Percentiles rank a stretch among this genome's conserved stretches.
phyloP scores from a whole-genome alignment of 257 asterid genomes.

The Cordia subcordata region DNA sequence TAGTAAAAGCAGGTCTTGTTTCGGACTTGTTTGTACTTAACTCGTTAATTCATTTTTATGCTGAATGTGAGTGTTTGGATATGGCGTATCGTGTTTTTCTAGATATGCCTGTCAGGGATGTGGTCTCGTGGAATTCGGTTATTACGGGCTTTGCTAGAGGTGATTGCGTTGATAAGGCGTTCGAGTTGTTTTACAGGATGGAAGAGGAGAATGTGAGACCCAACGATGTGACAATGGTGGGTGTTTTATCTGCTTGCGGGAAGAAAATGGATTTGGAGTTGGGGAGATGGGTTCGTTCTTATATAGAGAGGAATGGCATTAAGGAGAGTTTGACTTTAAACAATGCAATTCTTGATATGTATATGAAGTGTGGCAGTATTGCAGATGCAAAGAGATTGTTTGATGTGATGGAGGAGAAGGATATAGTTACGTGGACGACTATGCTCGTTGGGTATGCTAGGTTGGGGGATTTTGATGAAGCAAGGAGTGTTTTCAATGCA shows the following conservation, averaged over 20 bases:
- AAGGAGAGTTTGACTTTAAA: constrained; percentile 35
- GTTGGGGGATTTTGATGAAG: constrained; percentile 49
- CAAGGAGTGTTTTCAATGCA: constrained; percentile 46
- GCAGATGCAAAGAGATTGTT: constrained; percentile 48
- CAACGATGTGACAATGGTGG: constrained; percentile 63
- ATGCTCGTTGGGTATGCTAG: constrained; percentile 71
- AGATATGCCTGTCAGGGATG: constrained; percentile 52
- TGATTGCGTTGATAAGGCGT: constrained; percentile 42
- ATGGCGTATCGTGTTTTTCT: constrained; percentile 48
- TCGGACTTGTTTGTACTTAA: constrained; percentile 58
- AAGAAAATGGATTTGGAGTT: constrained; percentile 50
- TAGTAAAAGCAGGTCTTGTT: constrained; percentile 44
- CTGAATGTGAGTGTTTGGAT: constrained; percentile 53
- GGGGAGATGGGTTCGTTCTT: constrained; percentile 57
- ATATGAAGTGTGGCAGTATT: constrained; percentile 60
- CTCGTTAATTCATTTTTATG: constrained; percentile 60
- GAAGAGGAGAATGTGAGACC: constrained; percentile 51
- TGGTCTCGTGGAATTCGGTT: constrained; percentile 84
- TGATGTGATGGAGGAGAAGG: constrained; percentile 54
- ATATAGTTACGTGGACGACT: constrained; percentile 63
- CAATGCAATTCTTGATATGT: constrained; percentile 77
- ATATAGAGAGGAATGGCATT: constrained; percentile 46
- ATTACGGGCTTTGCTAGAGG: constrained; percentile 56
- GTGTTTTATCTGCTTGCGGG: constrained; percentile 56
- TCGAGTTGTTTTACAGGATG: constrained; percentile 51